A percentile compares a stretch with the other conserved stretches of the same genome.
phyloP scores from a whole-genome alignment of 495 filamentous ascomycete species.

The Parachaetomium inaequale region DNA sequence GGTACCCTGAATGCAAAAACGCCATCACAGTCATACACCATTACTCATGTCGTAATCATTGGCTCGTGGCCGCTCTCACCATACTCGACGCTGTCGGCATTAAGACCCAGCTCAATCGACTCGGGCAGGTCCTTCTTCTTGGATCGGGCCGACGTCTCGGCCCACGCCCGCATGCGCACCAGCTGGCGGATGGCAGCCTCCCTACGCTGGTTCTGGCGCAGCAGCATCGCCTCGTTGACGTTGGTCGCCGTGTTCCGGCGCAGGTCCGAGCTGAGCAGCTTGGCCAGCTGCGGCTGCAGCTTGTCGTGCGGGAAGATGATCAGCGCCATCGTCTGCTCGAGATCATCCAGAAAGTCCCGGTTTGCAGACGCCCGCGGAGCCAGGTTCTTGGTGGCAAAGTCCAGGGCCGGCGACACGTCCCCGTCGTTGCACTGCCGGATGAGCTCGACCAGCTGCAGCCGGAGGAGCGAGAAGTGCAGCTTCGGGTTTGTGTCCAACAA shows the following conservation, averaged over 20 bases:
- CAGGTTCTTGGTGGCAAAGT: conserved; percentile 82
- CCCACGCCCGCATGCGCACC: conserved; percentile 78
- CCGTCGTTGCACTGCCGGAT: conserved; percentile 73
- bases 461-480: conserved; percentile 86
- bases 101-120: conserved; percentile 66
- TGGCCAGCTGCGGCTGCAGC: conserved; percentile 69
- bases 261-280: conserved; percentile 75
- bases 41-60: conserved; percentile 53
- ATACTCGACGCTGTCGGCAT: conserved; percentile 36
- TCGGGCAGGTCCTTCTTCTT: conserved; percentile 72
- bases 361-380: conserved; percentile 83
- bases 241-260: conserved; percentile 72
- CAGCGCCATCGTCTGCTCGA: conserved; percentile 90
- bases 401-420: conserved; percentile 77
- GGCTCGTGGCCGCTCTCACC: conserved; percentile 51
- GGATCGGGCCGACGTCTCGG: conserved; percentile 71
- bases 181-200: conserved; percentile 78
- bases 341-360: conserved; percentile 73
- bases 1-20: background rate
- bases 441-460: conserved; percentile 88
- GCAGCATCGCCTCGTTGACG: conserved; percentile 85
- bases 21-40: conserved; percentile 9
- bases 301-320: conserved; percentile 74
- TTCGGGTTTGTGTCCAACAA: conserved; percentile 80
- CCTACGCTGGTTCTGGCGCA: conserved; percentile 62